Evolutionary conservation across 441 rosid genomes (phyloP).

Genomic region (Dalechampia spathulata): DNA sequence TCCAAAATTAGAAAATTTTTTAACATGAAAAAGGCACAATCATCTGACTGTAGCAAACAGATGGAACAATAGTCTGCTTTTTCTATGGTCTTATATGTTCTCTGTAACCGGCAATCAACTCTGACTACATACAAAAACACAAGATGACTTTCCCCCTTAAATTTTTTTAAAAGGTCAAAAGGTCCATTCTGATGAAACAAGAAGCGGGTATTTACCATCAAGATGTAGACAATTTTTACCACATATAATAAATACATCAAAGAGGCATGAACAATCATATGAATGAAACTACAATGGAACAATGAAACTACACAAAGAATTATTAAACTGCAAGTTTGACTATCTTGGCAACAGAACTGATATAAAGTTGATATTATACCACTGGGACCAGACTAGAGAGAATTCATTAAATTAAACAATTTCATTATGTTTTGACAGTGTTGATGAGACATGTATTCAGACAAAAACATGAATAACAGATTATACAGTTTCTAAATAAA

Average conservation of each 20-base stretch:
- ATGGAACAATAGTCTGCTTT: neutral
- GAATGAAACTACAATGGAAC: neutral
- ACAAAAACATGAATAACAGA: constrained; percentile 3
- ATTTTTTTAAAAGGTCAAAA: too few species aligned
- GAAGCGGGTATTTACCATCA: neutral
- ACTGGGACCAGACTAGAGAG: neutral
- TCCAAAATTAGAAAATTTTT: neutral
- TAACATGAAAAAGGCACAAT: neutral
- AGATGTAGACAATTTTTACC: neutral
- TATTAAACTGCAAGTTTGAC: neutral
- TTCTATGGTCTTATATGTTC: neutral
- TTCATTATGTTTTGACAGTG: neutral
- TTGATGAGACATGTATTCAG: neutral
- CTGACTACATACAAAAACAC: neutral
- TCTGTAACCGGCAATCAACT: neutral
- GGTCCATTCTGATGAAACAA: neutral
- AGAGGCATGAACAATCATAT: neutral
- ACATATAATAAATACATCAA: neutral
- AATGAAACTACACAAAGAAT: neutral
- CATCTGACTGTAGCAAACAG: constrained; percentile 1
- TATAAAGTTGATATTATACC: too few species aligned
- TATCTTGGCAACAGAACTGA: neutral
- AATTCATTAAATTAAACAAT: neutral
- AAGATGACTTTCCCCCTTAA: neutral
- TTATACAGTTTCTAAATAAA: constrained; percentile 4